These are phyloP conservation scores for Aspergillus conjunctus DNA, from an alignment of 495 filamentous ascomycete species.

Conservation along the genomic window DNA sequence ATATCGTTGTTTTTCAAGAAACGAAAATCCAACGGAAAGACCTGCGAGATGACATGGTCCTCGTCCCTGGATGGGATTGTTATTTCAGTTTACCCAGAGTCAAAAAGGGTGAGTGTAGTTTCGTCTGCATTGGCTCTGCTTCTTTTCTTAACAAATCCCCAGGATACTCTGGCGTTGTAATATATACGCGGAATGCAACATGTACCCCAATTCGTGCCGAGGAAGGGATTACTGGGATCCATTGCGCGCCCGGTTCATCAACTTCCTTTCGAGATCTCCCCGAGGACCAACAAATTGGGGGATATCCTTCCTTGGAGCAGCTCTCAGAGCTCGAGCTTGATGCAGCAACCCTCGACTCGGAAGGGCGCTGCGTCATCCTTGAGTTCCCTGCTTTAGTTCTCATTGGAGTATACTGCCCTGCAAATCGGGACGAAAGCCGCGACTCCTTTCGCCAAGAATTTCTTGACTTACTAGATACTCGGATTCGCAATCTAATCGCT, in stretches of 20 bases:
- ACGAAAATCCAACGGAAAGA: conserved; percentile 96
- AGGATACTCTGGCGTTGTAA: conserved; percentile 97
- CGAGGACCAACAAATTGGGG: conserved; percentile 81
- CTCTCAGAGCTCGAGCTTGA: conserved; percentile 63
- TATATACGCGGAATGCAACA: conserved; percentile 88
- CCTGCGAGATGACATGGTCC: conserved; percentile 91
- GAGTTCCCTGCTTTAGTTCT: conserved; percentile 96
- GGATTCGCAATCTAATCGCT: conserved; percentile 79
- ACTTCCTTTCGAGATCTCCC: conserved; percentile 77
- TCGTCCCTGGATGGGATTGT: conserved; percentile 95
- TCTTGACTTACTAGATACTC: conserved; percentile 73
- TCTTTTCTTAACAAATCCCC: conserved; percentile 10
- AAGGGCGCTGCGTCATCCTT: conserved; percentile 89
- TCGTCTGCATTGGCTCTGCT: neutral
- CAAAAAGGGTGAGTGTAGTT: conserved; percentile 74
- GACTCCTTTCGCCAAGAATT: conserved; percentile 83
- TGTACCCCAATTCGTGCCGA: conserved; percentile 90
- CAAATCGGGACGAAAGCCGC: conserved; percentile 80
- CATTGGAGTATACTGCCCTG: conserved; percentile 87
- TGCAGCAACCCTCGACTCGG: conserved; percentile 75
- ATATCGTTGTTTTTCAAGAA: conserved; percentile 95
- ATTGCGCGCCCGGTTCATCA: conserved; percentile 74
- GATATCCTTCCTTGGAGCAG: conserved; percentile 75
- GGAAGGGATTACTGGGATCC: conserved; percentile 85
- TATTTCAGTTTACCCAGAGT: conserved; percentile 90